These are phyloP conservation scores for Vicia villosa DNA, from an alignment of 306 rosid genomes.

Conservation along the genomic window DNA sequence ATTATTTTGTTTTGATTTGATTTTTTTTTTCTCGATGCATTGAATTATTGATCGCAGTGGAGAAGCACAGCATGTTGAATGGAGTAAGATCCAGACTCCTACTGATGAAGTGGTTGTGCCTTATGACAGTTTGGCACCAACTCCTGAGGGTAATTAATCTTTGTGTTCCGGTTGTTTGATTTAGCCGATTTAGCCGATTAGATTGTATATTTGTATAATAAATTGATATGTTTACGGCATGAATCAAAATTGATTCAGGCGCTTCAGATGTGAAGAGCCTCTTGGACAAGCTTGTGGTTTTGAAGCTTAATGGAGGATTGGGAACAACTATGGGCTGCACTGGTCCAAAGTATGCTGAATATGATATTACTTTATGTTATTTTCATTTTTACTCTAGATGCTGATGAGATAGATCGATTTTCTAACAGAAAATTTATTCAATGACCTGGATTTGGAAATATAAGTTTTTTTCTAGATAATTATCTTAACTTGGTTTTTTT, in stretches of 20 bases:
- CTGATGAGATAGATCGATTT: no score
- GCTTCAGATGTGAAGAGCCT: constrained; percentile 60
- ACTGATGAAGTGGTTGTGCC: constrained; percentile 91
- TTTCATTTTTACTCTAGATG: neutral
- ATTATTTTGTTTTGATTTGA: neutral
- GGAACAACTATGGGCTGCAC: constrained; percentile 98
- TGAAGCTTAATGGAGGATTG: constrained; percentile 93
- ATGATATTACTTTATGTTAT: neutral
- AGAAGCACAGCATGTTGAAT: constrained; percentile 82
- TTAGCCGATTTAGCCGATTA: constrained; percentile 4
- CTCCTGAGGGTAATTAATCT: constrained; percentile 58
- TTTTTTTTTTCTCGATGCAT: neutral
- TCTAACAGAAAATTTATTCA: neutral
- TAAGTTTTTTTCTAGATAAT: neutral
- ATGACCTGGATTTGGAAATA: neutral
- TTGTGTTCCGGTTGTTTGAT: constrained; percentile 2
- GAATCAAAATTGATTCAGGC: constrained; percentile 48
- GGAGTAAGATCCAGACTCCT: constrained; percentile 93
- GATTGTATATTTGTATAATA: neutral
- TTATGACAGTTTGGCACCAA: constrained; percentile 63
- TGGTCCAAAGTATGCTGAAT: constrained; percentile 77
- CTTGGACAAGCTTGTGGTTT: constrained; percentile 87
- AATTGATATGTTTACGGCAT: no score
- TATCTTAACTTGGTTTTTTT: constrained; percentile 1
- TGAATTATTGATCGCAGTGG: constrained; percentile 50